phyloP scores from a whole-genome alignment of 331 rosid genomes.

The Acacia concinna region DNA sequence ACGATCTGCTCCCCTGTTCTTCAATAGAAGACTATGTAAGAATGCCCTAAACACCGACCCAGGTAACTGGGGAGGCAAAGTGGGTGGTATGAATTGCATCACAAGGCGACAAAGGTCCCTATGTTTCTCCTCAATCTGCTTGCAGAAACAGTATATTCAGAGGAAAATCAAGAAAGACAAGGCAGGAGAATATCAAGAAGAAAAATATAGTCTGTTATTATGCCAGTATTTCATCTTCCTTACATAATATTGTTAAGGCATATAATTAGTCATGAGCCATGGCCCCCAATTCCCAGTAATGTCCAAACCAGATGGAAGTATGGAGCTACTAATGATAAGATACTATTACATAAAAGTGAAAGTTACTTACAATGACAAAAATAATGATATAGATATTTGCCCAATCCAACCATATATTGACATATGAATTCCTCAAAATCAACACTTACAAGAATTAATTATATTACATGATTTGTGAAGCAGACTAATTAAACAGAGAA shows the following conservation, averaged over 20 bases:
- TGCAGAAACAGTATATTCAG: conserved; percentile 29
- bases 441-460: neutral
- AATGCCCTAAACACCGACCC: conserved; percentile 89
- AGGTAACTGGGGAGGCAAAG: conserved; percentile 77
- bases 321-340: conserved; percentile 24
- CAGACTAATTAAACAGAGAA: neutral
- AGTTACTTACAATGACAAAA: conserved; percentile 12
- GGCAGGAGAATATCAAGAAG: conserved; percentile 10
- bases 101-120: conserved; percentile 89
- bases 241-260: conserved; percentile 11
- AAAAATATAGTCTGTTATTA: neutral
- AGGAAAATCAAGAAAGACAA: conserved; percentile 20
- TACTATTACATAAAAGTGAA: conserved; percentile 13
- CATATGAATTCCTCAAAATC: neutral
- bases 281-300: neutral
- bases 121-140: conserved; percentile 96
- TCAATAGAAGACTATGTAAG: conserved; percentile 71
- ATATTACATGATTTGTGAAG: conserved; percentile 13
- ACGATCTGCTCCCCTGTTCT: conserved; percentile 86
- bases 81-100: conserved; percentile 91
- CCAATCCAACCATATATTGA: conserved; percentile 8
- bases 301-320: conserved; percentile 1
- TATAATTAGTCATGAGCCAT: neutral
- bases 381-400: conserved; percentile 9
- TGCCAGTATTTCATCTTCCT: neutral